These are phyloP conservation scores for Phaeotremella skinneri DNA, from an alignment of 768 basidiomycete species.

Conservation along the genomic window DNA sequence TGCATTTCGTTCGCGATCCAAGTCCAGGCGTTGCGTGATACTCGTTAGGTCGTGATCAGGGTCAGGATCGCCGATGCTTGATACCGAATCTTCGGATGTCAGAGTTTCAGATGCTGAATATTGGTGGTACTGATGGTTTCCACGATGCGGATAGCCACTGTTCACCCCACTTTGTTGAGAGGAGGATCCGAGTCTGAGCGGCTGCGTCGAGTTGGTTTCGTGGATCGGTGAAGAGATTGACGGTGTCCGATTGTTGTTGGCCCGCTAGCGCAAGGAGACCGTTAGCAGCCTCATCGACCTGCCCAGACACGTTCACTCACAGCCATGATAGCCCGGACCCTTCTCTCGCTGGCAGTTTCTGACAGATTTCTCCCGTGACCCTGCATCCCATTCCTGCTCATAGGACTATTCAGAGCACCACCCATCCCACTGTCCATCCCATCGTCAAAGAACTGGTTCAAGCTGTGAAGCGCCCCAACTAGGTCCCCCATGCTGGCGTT, in stretches of 20 bases:
- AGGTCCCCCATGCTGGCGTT: slow-evolving; percentile 63
- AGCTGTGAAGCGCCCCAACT: slow-evolving; percentile 51
- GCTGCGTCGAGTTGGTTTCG: slow-evolving; percentile 14
- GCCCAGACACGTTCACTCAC: slow-evolving; percentile 28
- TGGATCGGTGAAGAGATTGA: slow-evolving; percentile 40
- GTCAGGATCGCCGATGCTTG: not conserved
- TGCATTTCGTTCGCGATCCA: not conserved
- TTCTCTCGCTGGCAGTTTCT: slow-evolving; percentile 32
- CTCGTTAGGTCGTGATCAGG: not conserved
- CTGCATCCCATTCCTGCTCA: slow-evolving; percentile 4
- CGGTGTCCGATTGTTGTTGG: slow-evolving; percentile 21
- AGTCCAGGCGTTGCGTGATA: not conserved
- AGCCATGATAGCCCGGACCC: slow-evolving; percentile 45
- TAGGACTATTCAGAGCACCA: not conserved
- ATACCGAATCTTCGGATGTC: not conserved
- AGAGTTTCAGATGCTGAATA: not conserved
- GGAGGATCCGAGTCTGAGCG: not conserved
- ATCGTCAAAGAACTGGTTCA: slow-evolving; percentile 53
- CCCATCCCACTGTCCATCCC: slow-evolving; percentile 24
- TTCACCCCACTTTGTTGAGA: slow-evolving; percentile 26
- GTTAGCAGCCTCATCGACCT: slow-evolving; percentile 2
- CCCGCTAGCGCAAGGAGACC: slow-evolving; percentile 20
- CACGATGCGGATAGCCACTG: not conserved
- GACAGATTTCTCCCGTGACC: slow-evolving; percentile 20
- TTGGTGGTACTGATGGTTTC: not conserved